Percentiles rank a stretch among this genome's conserved stretches.
These are phyloP conservation scores for Plenodomus lindquistii DNA, from an alignment of 2,329 filamentous ascomycete species.

Conservation along the genomic window DNA sequence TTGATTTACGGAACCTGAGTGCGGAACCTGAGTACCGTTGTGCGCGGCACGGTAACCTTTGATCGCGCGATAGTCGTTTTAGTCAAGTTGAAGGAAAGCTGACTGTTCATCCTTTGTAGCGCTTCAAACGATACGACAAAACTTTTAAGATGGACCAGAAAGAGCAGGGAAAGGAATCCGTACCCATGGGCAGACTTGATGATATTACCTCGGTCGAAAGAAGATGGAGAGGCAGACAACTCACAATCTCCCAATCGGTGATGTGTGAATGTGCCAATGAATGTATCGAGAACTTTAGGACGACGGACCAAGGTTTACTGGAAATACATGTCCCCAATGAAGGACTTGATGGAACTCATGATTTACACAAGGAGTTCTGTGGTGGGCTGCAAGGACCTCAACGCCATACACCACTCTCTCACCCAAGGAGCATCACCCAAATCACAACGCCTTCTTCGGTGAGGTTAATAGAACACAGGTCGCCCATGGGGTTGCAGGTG, in stretches of 20 bases:
- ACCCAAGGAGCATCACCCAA: too few species aligned
- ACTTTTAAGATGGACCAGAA: background rate
- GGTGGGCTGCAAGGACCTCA: too few species aligned
- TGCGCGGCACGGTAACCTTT: background rate
- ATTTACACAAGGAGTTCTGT: too few species aligned
- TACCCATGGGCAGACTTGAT: background rate
- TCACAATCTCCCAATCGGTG: background rate
- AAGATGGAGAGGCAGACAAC: background rate
- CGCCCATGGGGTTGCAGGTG: constrained; percentile 12
- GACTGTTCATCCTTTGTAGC: background rate
- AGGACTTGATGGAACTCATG: too few species aligned
- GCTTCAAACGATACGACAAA: background rate
- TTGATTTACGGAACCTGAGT: too few species aligned
- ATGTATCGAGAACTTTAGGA: too few species aligned
- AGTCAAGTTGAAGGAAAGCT: too few species aligned
- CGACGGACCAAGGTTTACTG: too few species aligned
- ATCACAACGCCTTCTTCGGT: background rate
- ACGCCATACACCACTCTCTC: too few species aligned
- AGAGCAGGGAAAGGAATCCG: background rate
- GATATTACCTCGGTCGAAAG: background rate
- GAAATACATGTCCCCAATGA: too few species aligned
- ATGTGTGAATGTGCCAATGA: too few species aligned
- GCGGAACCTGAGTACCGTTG: too few species aligned
- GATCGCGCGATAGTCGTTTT: background rate
- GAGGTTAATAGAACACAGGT: constrained; percentile 3